A percentile compares a stretch with the other conserved stretches of the same genome.
Conservation (phyloP, 2,329 filamentous ascomycete species). For the Calonectria pteridis region DNA sequence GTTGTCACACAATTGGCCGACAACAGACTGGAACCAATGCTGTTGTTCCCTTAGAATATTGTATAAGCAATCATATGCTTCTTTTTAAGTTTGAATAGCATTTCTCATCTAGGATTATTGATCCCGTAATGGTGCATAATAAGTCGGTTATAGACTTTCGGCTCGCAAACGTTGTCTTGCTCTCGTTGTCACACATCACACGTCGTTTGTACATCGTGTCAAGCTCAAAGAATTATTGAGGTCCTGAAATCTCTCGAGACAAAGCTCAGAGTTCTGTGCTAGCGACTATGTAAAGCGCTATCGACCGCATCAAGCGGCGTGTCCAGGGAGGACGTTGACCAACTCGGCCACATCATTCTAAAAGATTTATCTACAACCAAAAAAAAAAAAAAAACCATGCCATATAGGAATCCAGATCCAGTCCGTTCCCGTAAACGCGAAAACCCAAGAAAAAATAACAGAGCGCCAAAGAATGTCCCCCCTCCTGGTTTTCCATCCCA, state of each 20-base stretch:
- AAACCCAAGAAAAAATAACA: conserved; percentile 20
- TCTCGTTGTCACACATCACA: background rate
- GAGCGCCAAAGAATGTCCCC: conserved; percentile 29
- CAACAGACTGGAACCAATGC: background rate
- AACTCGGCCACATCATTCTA: conserved; percentile 22
- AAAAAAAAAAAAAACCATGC: conserved; percentile 10
- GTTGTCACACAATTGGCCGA: background rate
- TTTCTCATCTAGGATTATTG: background rate
- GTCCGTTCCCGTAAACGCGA: conserved; percentile 28
- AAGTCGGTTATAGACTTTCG: background rate
- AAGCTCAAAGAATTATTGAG: conserved; percentile 10
- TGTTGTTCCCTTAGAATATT: background rate
- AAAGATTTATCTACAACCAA: conserved; percentile 28
- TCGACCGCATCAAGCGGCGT: conserved; percentile 28
- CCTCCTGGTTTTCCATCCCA: conserved; percentile 26
- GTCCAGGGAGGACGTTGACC: conserved; percentile 16
- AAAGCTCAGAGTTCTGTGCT: conserved; percentile 10
- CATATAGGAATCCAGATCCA: conserved; percentile 31
- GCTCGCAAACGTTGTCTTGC: background rate
- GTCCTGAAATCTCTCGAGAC: conserved; percentile 3
- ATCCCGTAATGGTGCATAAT: background rate
- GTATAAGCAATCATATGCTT: background rate
- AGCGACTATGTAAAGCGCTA: conserved; percentile 18
- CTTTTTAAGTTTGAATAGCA: background rate
- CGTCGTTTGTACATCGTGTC: background rate